Base-by-base conservation (phyloP, 2,329 filamentous ascomycete genomes). In the Botryotinia globosa region DNA sequence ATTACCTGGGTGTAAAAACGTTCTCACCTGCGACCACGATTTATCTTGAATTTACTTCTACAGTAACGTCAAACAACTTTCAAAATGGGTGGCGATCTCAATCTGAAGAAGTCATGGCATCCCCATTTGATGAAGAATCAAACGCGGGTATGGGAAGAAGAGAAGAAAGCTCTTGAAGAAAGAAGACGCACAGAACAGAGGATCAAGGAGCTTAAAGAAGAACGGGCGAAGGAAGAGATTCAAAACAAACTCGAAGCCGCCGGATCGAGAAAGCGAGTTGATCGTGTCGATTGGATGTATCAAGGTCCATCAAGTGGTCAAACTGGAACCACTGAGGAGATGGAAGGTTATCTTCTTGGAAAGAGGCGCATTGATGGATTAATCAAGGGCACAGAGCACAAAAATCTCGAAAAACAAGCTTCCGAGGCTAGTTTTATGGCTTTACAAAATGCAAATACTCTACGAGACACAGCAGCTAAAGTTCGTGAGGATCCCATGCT, bases 251-350 rank as follows among this genome's bases (percentile, higher is more conserved):
- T 98, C 72, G 96, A 98, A 83, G 91, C 92, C 3, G 92, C 94
- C 0, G 96, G 96, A 54, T 94, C 94, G 72, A 89, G 88, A 78
- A 94, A 94, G 80, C 88, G 91, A 70, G 84, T 92, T 44, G 91
- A 95, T 78, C 90, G 94, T 51, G 95, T 99, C 39, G 96, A 98
- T 79, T 99, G 96, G 93, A 98, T 99, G 94, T 99, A 99, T 83
- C 90, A 92, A 78, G 95, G 95, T 1, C 94, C 96, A 12, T 92
- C 91, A 67, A 87, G 86, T 72, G 93, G 93, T 51, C 91, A 92
- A 79, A 85, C 86, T n/a, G 92, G 91, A 44, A 93, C 89, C 56
- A 89, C 88, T 7, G 95, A 98, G 81, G 96, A 98, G 83, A 94
- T 93, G 84, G 96, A 99, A 80, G 94, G 92, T 6, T 99, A 97